Conservation (phyloP, 441 rosid genomes). For the Mallotus japonicus region DNA sequence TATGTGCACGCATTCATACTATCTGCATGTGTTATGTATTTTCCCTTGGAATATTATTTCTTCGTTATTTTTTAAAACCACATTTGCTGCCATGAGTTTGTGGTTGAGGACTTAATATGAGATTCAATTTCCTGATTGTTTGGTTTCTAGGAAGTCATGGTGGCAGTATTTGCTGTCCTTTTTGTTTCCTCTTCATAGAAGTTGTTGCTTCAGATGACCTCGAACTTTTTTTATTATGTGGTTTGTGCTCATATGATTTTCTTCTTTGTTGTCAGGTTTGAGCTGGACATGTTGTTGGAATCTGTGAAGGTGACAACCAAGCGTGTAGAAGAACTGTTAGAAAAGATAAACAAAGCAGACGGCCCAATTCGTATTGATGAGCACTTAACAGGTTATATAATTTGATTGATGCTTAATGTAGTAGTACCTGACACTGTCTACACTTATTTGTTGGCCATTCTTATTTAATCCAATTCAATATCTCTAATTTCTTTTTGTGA, state of each 20-base stretch:
- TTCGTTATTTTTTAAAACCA: no score
- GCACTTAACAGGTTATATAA: constrained; percentile 71
- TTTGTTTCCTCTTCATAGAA: constrained; percentile 1
- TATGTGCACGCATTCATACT: not conserved
- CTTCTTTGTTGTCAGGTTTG: constrained; percentile 65
- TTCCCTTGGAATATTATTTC: no score
- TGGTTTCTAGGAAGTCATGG: constrained; percentile 8
- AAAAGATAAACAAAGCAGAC: constrained; percentile 65
- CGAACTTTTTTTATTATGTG: constrained; percentile 14
- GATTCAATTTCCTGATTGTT: not conserved
- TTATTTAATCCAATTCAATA: not conserved
- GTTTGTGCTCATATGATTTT: constrained; percentile 21
- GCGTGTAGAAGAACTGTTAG: constrained; percentile 84
- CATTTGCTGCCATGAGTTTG: not conserved
- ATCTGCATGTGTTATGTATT: no score
- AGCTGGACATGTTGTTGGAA: constrained; percentile 96
- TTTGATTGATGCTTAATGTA: constrained; percentile 18
- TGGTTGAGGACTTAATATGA: not conserved
- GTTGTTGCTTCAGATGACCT: constrained; percentile 16
- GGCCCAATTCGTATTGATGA: constrained; percentile 68
- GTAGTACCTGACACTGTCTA: not conserved
- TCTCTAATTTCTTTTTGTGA: not conserved
- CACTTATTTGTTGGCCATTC: constrained; percentile 16
- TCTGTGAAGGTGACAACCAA: constrained; percentile 81
- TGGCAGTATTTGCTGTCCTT: not conserved